Evolutionary conservation across 2,329 filamentous ascomycete genomes (phyloP), one percentile per base, ranked within the genome.

Genomic region (Nectriaceae sp.): DNA sequence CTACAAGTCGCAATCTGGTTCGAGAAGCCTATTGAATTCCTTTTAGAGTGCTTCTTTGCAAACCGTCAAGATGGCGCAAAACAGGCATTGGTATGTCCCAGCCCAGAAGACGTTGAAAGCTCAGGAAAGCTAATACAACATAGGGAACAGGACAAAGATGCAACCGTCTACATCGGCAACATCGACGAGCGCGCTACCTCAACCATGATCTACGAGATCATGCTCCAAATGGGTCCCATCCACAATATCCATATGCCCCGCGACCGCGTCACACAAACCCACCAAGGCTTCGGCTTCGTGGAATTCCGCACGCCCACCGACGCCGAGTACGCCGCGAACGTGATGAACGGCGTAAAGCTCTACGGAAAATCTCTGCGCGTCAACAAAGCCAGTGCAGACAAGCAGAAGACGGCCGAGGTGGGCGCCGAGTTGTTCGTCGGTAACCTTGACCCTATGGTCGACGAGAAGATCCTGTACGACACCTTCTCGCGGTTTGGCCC

Each of bases 241-340:
- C 90, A 96, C 67, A 97, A 97, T 73, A 93, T 99, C 55, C 94
- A 99, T 74, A 85, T 99, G 67, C 94, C 94, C 47, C 96, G 97
- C 78, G 94, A 99, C 72, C 90, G 94, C 70, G 94, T 99, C 61
- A 97, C 94, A 40, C 91, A 97, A 67, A 88, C 87, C 48, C 94
- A 99, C 71, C 94, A 97, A 73, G 94, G 94, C 61, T 99, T 97
- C 77, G 94, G 94, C 63, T 99, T 99, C 73, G 94, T 99, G 71
- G 94, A 99, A 73, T 99, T 97, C 71, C 93, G 91, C 66, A 92
- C 88, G 59, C 91, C 96, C 68, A 86, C 91, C 65, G 94, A 97
- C 70, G 94, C 94, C 62, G 94, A 97, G 69, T 99, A 99, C 75
- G 93, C 94, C 19, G 89, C 91, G 61, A 88, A 93, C 66, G 90